These are phyloP conservation scores for Physcia stellaris DNA, from an alignment of 495 filamentous ascomycete genomes.

Conservation along the genomic window DNA sequence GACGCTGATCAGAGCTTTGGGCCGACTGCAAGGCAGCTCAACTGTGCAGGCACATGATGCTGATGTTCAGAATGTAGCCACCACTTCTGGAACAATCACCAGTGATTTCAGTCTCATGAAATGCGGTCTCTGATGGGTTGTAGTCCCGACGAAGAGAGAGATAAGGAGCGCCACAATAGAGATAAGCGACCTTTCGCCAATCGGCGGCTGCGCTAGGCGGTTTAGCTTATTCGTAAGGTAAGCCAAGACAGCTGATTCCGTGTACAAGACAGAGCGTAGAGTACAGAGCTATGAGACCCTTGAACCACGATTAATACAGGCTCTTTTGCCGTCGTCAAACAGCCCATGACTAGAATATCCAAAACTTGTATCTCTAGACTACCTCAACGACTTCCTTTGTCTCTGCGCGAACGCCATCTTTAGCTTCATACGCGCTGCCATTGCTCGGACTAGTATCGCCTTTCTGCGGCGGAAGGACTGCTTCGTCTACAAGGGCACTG, in stretches of 20 bases:
- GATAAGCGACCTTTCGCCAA: no score
- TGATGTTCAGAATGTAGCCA: no score
- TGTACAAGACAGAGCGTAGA: not conserved
- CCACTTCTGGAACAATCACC: no score
- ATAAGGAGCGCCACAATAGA: no score
- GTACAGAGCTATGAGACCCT: not conserved
- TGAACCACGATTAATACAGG: not conserved
- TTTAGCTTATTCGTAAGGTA: not conserved
- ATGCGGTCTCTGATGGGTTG: no score
- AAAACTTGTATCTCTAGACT: not conserved
- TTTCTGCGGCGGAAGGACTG: slow-evolving; percentile 26
- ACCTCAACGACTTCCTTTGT: slow-evolving; percentile 5
- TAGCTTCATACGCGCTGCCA: slow-evolving; percentile 7
- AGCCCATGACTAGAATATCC: not conserved
- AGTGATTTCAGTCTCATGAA: no score
- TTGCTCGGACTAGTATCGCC: slow-evolving; percentile 17
- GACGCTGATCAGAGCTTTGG: no score
- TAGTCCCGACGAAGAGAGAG: no score
- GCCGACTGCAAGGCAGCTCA: no score
- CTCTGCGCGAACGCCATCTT: slow-evolving; percentile 7
- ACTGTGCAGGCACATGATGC: no score
- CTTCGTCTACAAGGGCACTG: slow-evolving; percentile 23
- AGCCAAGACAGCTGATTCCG: not conserved
- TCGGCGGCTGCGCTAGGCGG: no score
- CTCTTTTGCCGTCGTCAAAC: not conserved